phyloP scores from a whole-genome alignment of 768 basidiomycete species.

The Rhizopogon sp. region DNA sequence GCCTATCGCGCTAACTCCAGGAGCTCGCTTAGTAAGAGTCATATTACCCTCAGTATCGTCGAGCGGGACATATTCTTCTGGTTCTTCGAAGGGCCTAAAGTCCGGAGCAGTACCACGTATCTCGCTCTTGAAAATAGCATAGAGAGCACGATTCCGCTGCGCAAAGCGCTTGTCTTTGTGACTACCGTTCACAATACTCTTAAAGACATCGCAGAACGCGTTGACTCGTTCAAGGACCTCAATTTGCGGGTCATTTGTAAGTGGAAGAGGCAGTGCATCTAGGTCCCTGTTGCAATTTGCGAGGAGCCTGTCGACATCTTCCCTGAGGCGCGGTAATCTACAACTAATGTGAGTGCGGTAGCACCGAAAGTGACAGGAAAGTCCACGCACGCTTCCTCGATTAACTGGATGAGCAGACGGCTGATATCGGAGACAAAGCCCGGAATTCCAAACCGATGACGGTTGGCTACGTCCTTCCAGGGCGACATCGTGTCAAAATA shows the following conservation, averaged over 20 bases:
- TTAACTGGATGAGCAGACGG: constrained; percentile 30
- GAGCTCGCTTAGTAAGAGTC: constrained; percentile 11
- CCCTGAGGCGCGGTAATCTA: constrained; percentile 27
- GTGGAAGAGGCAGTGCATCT: constrained; percentile 20
- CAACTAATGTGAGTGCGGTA: neutral
- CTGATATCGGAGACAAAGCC: constrained; percentile 32
- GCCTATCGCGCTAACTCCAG: constrained; percentile 6
- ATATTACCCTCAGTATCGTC: constrained; percentile 11
- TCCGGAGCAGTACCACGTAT: constrained; percentile 31
- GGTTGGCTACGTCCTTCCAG: constrained; percentile 27
- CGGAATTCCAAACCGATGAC: constrained; percentile 30
- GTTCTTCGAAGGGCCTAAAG: constrained; percentile 23
- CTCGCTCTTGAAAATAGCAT: constrained; percentile 20
- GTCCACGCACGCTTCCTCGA: constrained; percentile 22
- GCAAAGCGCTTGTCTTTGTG: constrained; percentile 21
- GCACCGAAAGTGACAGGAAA: neutral
- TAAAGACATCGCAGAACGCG: constrained; percentile 26
- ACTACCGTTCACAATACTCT: constrained; percentile 23
- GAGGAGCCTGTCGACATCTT: constrained; percentile 21
- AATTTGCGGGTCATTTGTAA: constrained; percentile 31
- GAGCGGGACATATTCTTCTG: neutral
- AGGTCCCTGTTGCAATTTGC: constrained; percentile 22
- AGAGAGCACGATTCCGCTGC: constrained; percentile 26
- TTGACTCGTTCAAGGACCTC: constrained; percentile 32
- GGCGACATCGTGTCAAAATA: constrained; percentile 33